Conservation (phyloP, 2,329 filamentous ascomycete genomes). For the Fusarium sp. region DNA sequence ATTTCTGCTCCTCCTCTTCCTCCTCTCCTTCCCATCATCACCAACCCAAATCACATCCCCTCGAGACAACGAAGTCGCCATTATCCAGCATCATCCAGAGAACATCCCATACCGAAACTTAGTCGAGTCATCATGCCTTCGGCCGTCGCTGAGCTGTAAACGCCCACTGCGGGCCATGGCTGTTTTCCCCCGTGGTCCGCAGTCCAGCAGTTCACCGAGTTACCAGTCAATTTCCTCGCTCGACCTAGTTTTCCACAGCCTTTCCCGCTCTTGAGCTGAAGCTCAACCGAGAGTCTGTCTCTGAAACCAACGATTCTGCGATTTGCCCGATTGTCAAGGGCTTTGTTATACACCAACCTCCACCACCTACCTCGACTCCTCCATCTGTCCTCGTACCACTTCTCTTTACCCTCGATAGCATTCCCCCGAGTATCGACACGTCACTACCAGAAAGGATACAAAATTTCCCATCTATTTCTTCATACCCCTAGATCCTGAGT, state of each 20-base stretch:
- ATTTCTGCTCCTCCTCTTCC: constrained; percentile 44
- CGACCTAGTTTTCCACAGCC: constrained; percentile 77
- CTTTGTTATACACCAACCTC: constrained; percentile 31
- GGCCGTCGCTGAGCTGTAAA: constrained; percentile 94
- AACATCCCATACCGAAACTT: constrained; percentile 65
- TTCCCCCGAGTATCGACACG: constrained; percentile 1
- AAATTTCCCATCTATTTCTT: background rate
- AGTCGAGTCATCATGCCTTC: constrained; percentile 78
- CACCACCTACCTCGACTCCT: constrained; percentile 7
- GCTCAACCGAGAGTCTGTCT: constrained; percentile 54
- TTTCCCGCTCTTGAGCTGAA: constrained; percentile 59
- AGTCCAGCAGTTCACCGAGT: constrained; percentile 90
- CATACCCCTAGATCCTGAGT: background rate
- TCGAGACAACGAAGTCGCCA: constrained; percentile 75
- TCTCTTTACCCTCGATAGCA: background rate
- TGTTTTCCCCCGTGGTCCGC: constrained; percentile 67
- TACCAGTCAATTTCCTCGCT: constrained; percentile 64
- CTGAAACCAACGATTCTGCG: constrained; percentile 50
- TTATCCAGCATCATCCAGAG: constrained; percentile 47
- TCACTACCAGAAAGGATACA: background rate
- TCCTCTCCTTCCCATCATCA: constrained; percentile 43
- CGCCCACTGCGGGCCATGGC: constrained; percentile 78
- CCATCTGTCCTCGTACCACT: background rate
- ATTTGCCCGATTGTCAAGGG: constrained; percentile 48
- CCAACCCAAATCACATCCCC: constrained; percentile 48